phyloP scores from a whole-genome alignment of 495 filamentous ascomycete species.

The Xylaria grammica region DNA sequence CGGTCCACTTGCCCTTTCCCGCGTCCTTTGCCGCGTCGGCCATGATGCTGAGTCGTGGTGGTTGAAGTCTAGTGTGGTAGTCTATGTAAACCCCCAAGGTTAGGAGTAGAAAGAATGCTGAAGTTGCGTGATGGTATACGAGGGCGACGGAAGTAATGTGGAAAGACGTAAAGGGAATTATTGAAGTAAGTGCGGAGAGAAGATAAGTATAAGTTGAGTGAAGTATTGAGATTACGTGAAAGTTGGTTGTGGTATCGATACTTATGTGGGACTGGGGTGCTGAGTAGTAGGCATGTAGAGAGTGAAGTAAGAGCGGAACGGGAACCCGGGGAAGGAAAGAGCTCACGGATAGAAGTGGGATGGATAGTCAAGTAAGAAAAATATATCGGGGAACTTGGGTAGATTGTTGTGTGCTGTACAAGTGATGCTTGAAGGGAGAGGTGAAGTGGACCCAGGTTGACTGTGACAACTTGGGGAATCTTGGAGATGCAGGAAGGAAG shows the following conservation, averaged over 20 bases:
- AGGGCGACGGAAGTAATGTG: not conserved
- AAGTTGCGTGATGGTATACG: not conserved
- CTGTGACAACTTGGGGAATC: no score
- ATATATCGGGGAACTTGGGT: not conserved
- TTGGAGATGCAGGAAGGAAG: not conserved
- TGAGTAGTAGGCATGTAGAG: not conserved
- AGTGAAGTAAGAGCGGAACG: not conserved
- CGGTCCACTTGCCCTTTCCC: constrained; percentile 34
- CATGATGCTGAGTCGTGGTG: not conserved
- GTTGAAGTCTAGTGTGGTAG: no score
- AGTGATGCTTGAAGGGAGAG: not conserved
- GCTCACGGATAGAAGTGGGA: not conserved
- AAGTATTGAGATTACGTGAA: not conserved
- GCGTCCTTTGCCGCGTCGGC: not conserved
- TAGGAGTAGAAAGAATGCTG: no score
- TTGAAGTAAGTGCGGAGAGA: not conserved
- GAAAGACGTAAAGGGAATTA: not conserved
- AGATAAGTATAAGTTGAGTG: not conserved
- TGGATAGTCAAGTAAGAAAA: not conserved
- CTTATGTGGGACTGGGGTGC: no score
- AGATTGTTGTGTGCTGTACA: no score
- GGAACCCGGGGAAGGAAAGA: not conserved
- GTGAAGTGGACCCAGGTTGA: not conserved
- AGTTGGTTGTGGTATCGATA: not conserved
- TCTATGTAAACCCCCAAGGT: no score